Conservation (phyloP, 2,329 filamentous ascomycete genomes). For the Thielaviopsis populi region DNA sequence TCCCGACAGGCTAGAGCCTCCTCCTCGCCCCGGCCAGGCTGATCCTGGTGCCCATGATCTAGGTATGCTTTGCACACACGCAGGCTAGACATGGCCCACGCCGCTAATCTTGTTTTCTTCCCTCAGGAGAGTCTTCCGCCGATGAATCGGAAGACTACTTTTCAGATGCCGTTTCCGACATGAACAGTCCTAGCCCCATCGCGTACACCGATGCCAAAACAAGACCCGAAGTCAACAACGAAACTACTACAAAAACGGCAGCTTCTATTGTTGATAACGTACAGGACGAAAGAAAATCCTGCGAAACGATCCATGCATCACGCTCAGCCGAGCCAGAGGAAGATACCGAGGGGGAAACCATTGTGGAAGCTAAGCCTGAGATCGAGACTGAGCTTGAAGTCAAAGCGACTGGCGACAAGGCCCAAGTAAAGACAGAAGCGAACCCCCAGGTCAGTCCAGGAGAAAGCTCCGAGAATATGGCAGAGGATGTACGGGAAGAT, state of each 20-base stretch:
- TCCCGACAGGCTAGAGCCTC: slow-evolving; percentile 6
- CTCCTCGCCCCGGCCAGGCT: slow-evolving; percentile 21
- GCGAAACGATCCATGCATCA: slow-evolving; percentile 20
- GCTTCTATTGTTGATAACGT: slow-evolving; percentile 40
- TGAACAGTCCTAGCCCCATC: slow-evolving; percentile 27
- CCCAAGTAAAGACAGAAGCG: neutral
- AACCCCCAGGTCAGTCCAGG: neutral
- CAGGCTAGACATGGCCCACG: neutral
- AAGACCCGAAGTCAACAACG: neutral
- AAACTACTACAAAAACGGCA: slow-evolving; percentile 29
- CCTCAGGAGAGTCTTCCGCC: slow-evolving; percentile 13
- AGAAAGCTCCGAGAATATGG: neutral
- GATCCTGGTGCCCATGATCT: slow-evolving; percentile 47
- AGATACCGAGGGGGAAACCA: slow-evolving; percentile 13
- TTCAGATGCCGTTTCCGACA: slow-evolving; percentile 47
- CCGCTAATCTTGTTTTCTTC: neutral
- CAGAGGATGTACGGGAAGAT: neutral
- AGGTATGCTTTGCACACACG: slow-evolving; percentile 26
- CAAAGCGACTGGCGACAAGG: neutral
- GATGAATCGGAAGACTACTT: slow-evolving; percentile 53
- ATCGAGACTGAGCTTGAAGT: neutral
- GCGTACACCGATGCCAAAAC: slow-evolving; percentile 35
- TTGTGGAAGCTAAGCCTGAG: neutral
- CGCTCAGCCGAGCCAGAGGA: slow-evolving; percentile 5
- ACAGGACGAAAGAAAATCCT: slow-evolving; percentile 19